Evolutionary conservation across 106 monocot species (phyloP).

Genomic region (Platanthera guangdongensis): DNA sequence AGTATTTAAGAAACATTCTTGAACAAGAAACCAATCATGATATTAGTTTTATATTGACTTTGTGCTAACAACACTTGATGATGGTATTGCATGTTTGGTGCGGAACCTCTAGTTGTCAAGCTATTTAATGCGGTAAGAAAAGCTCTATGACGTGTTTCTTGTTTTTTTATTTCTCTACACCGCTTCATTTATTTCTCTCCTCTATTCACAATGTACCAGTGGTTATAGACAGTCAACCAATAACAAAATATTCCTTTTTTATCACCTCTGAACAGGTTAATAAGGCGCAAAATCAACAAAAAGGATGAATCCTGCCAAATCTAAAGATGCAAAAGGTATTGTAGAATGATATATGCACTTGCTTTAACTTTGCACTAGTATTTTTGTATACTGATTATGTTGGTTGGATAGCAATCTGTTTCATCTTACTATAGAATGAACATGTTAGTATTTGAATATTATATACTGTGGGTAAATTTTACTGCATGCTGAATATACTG

Average conservation of each 20-base stretch:
- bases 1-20: neutral
- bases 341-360: neutral
- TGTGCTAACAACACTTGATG: neutral
- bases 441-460: neutral
- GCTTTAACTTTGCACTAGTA: neutral
- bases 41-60: neutral
- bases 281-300: constrained; percentile 42
- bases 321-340: constrained; percentile 66
- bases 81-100: constrained; percentile 22
- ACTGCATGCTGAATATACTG: neutral
- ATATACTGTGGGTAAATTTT: neutral
- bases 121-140: constrained; percentile 77
- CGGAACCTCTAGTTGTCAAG: constrained; percentile 67
- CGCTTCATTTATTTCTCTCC: neutral
- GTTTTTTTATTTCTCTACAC: neutral
- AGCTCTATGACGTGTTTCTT: neutral
- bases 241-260: neutral
- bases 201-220: neutral
- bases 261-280: constrained; percentile 24
- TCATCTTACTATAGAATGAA: neutral
- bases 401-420: neutral
- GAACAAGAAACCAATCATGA: neutral
- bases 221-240: neutral
- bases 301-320: constrained; percentile 48
- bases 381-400: neutral